Percentiles rank a stretch among this genome's conserved stretches.
phyloP scores from a whole-genome alignment of 192 early-diverging fungal species.

The Hyaloraphidium curvatum region DNA sequence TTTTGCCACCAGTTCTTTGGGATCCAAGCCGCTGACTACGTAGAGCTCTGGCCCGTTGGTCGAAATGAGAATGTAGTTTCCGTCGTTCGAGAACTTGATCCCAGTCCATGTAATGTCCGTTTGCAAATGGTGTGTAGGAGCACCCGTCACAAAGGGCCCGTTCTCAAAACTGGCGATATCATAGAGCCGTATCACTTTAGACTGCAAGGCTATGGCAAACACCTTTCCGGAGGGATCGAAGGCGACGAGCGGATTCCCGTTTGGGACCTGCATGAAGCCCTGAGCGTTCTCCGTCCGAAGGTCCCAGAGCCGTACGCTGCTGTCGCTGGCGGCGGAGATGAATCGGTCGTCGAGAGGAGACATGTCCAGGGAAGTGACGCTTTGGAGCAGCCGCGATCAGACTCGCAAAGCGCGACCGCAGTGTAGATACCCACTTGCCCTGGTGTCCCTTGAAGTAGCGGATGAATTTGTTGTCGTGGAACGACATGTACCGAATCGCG shows the following conservation, averaged over 20 bases:
- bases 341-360: constrained; percentile 63
- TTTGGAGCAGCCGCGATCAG: constrained; percentile 6
- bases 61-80: constrained; percentile 46
- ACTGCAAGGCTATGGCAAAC: constrained; percentile 42
- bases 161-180: constrained; percentile 36
- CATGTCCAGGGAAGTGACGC: constrained; percentile 63
- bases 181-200: constrained; percentile 36
- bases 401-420: background rate
- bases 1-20: constrained; percentile 17
- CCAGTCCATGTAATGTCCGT: background rate
- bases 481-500: constrained; percentile 75
- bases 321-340: constrained; percentile 61
- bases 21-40: constrained; percentile 45
- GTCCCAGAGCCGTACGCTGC: constrained; percentile 73
- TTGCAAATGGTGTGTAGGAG: constrained; percentile 2
- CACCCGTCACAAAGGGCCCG: constrained; percentile 15
- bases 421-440: constrained; percentile 21
- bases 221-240: constrained; percentile 66
- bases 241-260: constrained; percentile 30
- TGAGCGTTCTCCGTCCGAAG: constrained; percentile 24
- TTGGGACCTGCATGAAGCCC: constrained; percentile 11
- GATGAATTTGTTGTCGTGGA: constrained; percentile 88
- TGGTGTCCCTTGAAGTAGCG: constrained; percentile 81
- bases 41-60: constrained; percentile 36
- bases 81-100: constrained; percentile 55